Percentiles rank a stretch among this genome's conserved stretches.
phyloP scores from a whole-genome alignment of 352 stramenopile genomes.

The Globisporangium alternatum region DNA sequence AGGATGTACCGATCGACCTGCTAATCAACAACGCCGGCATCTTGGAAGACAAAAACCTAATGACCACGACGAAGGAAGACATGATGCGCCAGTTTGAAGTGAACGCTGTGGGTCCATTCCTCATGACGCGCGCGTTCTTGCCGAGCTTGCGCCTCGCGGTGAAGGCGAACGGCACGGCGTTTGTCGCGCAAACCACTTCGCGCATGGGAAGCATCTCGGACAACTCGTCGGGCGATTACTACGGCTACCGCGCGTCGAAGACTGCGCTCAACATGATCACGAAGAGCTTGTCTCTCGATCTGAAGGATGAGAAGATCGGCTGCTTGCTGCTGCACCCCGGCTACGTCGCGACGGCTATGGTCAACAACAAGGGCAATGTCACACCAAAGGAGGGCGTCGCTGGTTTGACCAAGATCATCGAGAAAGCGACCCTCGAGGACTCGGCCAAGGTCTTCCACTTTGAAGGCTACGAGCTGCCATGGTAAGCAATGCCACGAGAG shows the following conservation, averaged over 20 bases:
- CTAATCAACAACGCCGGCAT: constrained; percentile 79
- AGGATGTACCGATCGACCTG: constrained; percentile 46
- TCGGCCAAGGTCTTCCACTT: constrained; percentile 52
- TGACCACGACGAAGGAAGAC: constrained; percentile 44
- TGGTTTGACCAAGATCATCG: constrained; percentile 52
- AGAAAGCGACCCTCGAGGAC: constrained; percentile 47
- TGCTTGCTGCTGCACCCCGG: constrained; percentile 59
- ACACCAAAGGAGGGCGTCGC: constrained; percentile 42
- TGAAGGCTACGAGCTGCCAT: constrained; percentile 50
- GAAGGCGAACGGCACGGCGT: constrained; percentile 28
- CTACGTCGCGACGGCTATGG: constrained; percentile 63
- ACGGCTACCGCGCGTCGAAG: constrained; percentile 82
- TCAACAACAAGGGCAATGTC: constrained; percentile 40
- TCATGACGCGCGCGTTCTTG: constrained; percentile 56
- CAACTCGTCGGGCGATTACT: constrained; percentile 54
- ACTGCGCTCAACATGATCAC: constrained; percentile 76
- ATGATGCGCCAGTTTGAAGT: constrained; percentile 71
- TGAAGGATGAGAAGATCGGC: constrained; percentile 52
- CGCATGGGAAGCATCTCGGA: constrained; percentile 59
- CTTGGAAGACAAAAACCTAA: constrained; percentile 21
- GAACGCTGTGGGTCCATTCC: constrained; percentile 66
- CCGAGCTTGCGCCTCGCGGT: constrained; percentile 48
- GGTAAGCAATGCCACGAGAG: constrained; percentile 25
- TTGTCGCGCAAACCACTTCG: constrained; percentile 60
- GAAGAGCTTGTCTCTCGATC: constrained; percentile 50